Base-by-base conservation (phyloP, 164 flowering plant species). In the Chloranthus sessilifolius region DNA sequence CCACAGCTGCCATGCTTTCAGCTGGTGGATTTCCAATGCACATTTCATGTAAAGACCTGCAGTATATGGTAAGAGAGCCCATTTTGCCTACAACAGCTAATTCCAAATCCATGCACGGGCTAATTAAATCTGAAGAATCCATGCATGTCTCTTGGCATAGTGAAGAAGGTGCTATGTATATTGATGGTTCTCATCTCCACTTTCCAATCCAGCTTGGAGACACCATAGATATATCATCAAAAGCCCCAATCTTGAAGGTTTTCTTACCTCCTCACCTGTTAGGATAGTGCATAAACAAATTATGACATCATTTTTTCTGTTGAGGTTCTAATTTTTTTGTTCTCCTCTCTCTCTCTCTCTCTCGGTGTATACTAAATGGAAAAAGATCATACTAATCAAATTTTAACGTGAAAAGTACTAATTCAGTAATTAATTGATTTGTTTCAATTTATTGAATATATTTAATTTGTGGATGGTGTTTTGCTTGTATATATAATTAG, bases 1-100 rank as follows among this genome's bases (percentile, higher is more conserved):
- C 99, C 38, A 79, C 96, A 3, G 96, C 96, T 43, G 99, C 96
- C 38, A 88, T 86, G 84, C 91, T 60, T n/a, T 92, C 96, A 23
- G 85, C 87, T 5, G 94, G 99, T 57, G 99, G 96, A 28, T 80
- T 68, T 47, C 43, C 47, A 36, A 85, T 92, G 99, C 83, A 81
- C 5, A 64, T 84, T 37, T 53, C 63, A 25, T 79, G 80, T 43
- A 67, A 54, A 50, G 84, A 83, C 50, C 96, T 88, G 17, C 98
- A 92, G 56, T 92, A 82, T 52, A 83, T 85, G 85, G 96, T 92
- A 5, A 79, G 96, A 63, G 98, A 92, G 61, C 98, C 96, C 41
- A 85, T 85, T 44, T 38, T 70, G 30, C 81, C 79, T 2, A 67
- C 66, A 36, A 43, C 63, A 10, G 46, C 65, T 2, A 35, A 42